Base-by-base conservation (phyloP, 306 rosid species). In the Quillaja saponaria region DNA sequence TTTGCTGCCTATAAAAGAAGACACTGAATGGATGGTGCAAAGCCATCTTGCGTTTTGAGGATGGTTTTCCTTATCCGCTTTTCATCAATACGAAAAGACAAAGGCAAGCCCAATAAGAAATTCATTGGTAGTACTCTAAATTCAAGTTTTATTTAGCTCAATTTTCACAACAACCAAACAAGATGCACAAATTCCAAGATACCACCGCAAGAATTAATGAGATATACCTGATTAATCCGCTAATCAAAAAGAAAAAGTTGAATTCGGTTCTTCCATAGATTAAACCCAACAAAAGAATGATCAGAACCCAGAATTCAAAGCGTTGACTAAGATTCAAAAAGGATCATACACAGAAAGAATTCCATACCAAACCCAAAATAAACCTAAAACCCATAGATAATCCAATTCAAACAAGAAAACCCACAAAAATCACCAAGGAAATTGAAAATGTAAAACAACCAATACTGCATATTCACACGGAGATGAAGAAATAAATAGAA, bases 81-180 rank as follows among this genome's bases (percentile, higher is more conserved):
- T n/a, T n/a, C n/a, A n/a, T n/a, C n/a, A n/a, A n/a, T n/a, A n/a
- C n/a, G n/a, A n/a, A n/a, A n/a, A n/a, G n/a, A n/a, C n/a, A n/a
- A n/a, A n/a, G n/a, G 7, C 49, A n/a, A 45, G 10, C n/a, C n/a
- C 8, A 3, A 20, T 14, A 40, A 40, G 13, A 19, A 58, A 39
- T 34, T 17, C 3, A 13, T 13, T 14, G 34, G 13, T 13, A n/a
- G n/a, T 3, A 25, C 19, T 21, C 13, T 13, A 11, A 37, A 58
- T 13, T 41, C 50, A 7, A 45, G 69, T 51, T 48, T 37, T 34
- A 49, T 52, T 64, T 28, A 31, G 54, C 66, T 31, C 14, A n/a
- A 59, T 49, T 41, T 71, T 65, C 77, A 54, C 45, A 8, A 42
- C 67, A 33, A 45, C 45, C 13, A 35, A 76, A 19, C 72, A 66